Conservation (phyloP, 2,329 filamentous ascomycete genomes). For the Pyrenochaeta sp. region DNA sequence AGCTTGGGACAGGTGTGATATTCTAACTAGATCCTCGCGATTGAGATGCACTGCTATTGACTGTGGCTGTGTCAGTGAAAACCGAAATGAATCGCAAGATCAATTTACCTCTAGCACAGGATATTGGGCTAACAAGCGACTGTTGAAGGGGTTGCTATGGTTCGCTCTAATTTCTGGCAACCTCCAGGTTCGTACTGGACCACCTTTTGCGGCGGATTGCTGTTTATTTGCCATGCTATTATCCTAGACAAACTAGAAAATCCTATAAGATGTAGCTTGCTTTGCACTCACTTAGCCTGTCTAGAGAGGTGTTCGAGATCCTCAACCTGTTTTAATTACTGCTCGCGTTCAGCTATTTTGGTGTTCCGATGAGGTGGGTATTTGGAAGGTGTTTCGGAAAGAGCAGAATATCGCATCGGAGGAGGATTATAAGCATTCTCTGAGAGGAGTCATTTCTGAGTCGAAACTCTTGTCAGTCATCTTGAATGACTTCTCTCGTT, state of each 20-base stretch:
- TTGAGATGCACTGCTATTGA: constrained; percentile 10
- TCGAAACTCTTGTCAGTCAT: too few relatives aligned
- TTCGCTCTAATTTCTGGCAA: constrained; percentile 8
- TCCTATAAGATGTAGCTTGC: background rate
- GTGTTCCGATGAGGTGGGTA: too few relatives aligned
- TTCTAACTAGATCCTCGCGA: constrained; percentile 7
- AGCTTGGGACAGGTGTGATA: constrained; percentile 10
- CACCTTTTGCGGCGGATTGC: background rate
- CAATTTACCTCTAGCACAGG: constrained; percentile 15
- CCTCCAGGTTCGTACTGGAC: constrained; percentile 3
- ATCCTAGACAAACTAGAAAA: background rate
- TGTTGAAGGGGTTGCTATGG: constrained; percentile 1
- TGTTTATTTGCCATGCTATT: background rate
- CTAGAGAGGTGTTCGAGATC: too few relatives aligned
- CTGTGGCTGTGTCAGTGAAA: background rate
- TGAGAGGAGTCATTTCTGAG: too few relatives aligned
- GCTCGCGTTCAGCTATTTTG: too few relatives aligned
- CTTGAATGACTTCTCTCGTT: too few relatives aligned
- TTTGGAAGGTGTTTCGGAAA: too few relatives aligned
- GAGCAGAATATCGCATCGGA: too few relatives aligned
- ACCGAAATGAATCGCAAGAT: background rate
- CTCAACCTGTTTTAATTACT: too few relatives aligned
- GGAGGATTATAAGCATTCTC: too few relatives aligned
- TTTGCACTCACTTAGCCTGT: too few relatives aligned
- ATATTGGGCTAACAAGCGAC: constrained; percentile 5